Percentiles rank a stretch among this genome's conserved stretches.
Evolutionary conservation across 768 basidiomycete genomes (phyloP).

Genomic region (Goffeauzyma gilvescens): DNA sequence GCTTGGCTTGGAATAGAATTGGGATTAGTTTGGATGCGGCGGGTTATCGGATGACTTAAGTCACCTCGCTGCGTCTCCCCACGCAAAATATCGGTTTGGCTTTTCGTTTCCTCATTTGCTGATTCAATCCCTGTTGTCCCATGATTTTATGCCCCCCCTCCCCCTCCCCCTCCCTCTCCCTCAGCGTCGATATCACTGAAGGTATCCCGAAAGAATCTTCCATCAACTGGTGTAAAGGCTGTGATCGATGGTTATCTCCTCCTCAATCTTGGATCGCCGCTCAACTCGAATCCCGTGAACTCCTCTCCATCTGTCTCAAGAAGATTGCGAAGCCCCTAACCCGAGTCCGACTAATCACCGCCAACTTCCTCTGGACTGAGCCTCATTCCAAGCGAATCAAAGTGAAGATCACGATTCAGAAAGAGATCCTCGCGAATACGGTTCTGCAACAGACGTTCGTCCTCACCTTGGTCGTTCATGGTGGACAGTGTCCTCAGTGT

Average conservation of each 20-base stretch:
- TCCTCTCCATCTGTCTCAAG: slow-evolving; percentile 77
- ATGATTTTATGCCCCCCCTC: too few species aligned
- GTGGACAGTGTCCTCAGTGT: slow-evolving; percentile 83
- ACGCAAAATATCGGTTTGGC: too few species aligned
- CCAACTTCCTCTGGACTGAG: slow-evolving; percentile 98
- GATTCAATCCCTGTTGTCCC: too few species aligned
- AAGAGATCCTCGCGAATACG: slow-evolving; percentile 88
- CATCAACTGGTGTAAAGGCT: slow-evolving; percentile 82
- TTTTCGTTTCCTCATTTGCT: too few species aligned
- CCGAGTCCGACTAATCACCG: slow-evolving; percentile 91
- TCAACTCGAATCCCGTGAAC: slow-evolving; percentile 74
- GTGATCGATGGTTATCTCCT: slow-evolving; percentile 84
- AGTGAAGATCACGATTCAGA: slow-evolving; percentile 90
- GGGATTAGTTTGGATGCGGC: too few species aligned
- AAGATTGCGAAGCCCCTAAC: slow-evolving; percentile 50
- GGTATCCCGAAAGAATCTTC: slow-evolving; percentile 79
- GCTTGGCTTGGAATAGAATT: too few species aligned
- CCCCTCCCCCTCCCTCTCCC: too few species aligned
- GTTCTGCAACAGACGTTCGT: slow-evolving; percentile 96
- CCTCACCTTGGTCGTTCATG: slow-evolving; percentile 79
- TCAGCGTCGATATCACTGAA: slow-evolving; percentile 87
- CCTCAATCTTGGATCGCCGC: slow-evolving; percentile 71
- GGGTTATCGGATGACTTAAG: too few species aligned
- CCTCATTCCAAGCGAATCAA: slow-evolving; percentile 86
- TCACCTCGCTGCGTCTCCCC: too few species aligned